Conservation (phyloP, 768 basidiomycete genomes). For the Collybia sordida region DNA sequence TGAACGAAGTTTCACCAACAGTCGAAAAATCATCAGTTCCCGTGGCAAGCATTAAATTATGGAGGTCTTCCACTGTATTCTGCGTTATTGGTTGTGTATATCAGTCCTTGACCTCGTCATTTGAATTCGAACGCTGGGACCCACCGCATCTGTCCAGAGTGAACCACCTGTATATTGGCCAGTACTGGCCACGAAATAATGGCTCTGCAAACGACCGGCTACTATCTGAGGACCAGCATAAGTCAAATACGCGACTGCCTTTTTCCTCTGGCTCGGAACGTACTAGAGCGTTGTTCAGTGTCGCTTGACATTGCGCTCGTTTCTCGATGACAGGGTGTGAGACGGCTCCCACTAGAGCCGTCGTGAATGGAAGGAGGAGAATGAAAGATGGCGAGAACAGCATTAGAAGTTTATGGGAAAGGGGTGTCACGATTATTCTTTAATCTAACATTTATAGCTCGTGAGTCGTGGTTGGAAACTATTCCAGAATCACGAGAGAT, state of each 20-base stretch:
- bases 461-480: no score
- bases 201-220: conserved; percentile 30
- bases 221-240: conserved; percentile 20
- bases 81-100: conserved; percentile 14
- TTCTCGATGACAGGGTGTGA: conserved; percentile 12
- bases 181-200: conserved; percentile 38
- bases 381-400: neutral
- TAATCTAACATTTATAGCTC: no score
- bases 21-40: conserved; percentile 37
- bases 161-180: conserved; percentile 50
- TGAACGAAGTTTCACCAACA: conserved; percentile 43
- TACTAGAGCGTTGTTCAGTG: conserved; percentile 15
- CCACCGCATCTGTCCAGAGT: conserved; percentile 58
- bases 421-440: neutral
- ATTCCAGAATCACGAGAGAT: no score
- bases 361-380: neutral
- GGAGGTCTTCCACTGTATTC: conserved; percentile 58
- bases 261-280: neutral
- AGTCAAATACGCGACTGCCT: neutral
- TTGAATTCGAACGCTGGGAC: conserved; percentile 4
- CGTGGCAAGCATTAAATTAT: conserved; percentile 57
- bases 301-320: conserved; percentile 16
- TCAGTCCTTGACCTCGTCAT: neutral
- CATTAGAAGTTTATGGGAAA: neutral
- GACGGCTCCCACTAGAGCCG: neutral